A percentile compares a stretch with the other conserved stretches of the same genome.
Evolutionary conservation across 768 basidiomycete genomes (phyloP).

Genomic region (Suillus alpinus): DNA sequence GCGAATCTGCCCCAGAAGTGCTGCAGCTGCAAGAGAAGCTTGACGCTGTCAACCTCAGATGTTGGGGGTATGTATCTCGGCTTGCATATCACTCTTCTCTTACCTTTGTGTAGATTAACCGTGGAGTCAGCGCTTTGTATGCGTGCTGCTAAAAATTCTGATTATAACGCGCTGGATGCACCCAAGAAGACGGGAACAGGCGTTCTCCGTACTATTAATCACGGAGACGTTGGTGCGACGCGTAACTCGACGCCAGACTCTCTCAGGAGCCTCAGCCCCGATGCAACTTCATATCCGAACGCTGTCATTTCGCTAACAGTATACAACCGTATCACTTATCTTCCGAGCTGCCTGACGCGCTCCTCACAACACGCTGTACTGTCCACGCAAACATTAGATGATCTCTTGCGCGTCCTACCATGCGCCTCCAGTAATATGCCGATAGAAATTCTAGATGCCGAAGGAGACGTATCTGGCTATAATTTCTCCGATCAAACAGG

Average conservation of each 20-base stretch:
- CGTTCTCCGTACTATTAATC: constrained; percentile 19
- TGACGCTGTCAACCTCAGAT: constrained; percentile 49
- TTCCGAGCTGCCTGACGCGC: constrained; percentile 55
- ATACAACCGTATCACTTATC: constrained; percentile 60
- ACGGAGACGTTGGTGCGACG: background rate
- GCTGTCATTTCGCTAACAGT: constrained; percentile 60
- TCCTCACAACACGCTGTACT: constrained; percentile 66
- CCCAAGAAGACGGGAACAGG: constrained; percentile 33
- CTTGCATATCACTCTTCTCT: background rate
- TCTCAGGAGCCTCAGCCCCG: background rate
- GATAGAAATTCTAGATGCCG: constrained; percentile 34
- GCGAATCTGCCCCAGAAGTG: constrained; percentile 44
- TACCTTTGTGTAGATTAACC: constrained; percentile 38
- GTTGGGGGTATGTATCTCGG: constrained; percentile 54
- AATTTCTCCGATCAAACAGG: constrained; percentile 16
- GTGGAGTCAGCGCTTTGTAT: constrained; percentile 59
- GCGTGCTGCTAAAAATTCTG: constrained; percentile 60
- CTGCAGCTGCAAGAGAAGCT: constrained; percentile 47
- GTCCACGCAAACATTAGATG: constrained; percentile 70
- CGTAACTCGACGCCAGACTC: background rate
- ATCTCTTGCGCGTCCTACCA: constrained; percentile 56
- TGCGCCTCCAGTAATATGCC: constrained; percentile 60
- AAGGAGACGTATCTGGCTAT: constrained; percentile 34
- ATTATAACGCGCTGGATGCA: constrained; percentile 53
- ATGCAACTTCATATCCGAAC: constrained; percentile 20